Percentiles rank a stretch among this genome's conserved stretches.
Evolutionary conservation across 768 basidiomycete species (phyloP).

Genomic region (Rhizopogon sp.): DNA sequence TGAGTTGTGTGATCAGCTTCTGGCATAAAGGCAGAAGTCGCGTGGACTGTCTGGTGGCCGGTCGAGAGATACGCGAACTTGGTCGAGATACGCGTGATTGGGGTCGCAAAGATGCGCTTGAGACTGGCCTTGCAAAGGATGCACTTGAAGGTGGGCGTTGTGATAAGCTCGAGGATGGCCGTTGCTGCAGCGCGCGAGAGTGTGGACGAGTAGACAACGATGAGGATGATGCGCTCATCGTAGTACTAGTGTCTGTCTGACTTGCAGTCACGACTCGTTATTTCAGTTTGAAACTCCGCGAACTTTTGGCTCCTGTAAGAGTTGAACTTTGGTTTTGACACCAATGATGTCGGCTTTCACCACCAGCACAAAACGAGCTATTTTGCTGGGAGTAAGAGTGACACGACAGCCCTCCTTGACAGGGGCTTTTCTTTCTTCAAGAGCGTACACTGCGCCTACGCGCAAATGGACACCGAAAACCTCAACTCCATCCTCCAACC

Average conservation of each 20-base stretch:
- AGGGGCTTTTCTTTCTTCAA: background rate
- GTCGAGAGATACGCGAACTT: constrained; percentile 44
- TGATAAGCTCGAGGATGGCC: constrained; percentile 33
- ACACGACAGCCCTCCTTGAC: constrained; percentile 4
- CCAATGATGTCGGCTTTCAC: constrained; percentile 15
- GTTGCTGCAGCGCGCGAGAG: constrained; percentile 18
- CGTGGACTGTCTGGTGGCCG: constrained; percentile 44
- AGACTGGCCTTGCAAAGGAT: constrained; percentile 40
- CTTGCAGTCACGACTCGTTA: no score
- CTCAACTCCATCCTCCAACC: constrained; percentile 8
- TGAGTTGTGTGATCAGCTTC: constrained; percentile 49
- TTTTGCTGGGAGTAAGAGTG: constrained; percentile 1
- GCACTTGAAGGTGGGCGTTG: constrained; percentile 43
- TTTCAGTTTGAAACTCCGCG: constrained; percentile 9
- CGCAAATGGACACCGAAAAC: constrained; percentile 21
- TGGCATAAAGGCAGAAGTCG: constrained; percentile 53
- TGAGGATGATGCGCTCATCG: constrained; percentile 18
- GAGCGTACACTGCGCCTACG: constrained; percentile 18
- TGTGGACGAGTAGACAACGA: constrained; percentile 12
- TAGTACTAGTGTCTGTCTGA: background rate
- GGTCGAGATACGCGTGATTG: constrained; percentile 33
- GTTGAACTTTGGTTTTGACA: background rate
- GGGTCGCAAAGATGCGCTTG: constrained; percentile 33
- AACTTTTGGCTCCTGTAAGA: background rate
- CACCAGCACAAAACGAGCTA: constrained; percentile 5